Conservation (phyloP, 106 monocot species). For the Hemerocallis citrina region DNA sequence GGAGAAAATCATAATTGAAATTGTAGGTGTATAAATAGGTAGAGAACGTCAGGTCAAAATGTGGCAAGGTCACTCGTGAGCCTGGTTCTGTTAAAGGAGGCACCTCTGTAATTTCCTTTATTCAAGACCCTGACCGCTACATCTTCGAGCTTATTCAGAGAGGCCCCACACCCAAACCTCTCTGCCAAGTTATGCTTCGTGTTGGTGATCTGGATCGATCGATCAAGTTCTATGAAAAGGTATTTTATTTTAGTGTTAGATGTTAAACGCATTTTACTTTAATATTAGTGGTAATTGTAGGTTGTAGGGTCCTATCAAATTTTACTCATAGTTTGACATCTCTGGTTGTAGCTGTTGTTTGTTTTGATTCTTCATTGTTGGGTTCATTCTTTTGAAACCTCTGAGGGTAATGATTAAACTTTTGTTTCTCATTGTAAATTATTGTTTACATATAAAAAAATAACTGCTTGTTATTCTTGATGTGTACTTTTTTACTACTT, state of each 20-base stretch:
- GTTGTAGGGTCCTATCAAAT: background rate
- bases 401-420: too few relatives aligned
- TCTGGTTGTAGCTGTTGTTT: background rate
- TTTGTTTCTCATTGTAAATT: too few relatives aligned
- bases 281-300: background rate
- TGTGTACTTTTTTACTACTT: too few relatives aligned
- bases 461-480: too few relatives aligned
- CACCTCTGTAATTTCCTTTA: conserved; percentile 73
- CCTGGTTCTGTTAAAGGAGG: conserved; percentile 97
- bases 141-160: conserved; percentile 85
- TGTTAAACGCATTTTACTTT: background rate
- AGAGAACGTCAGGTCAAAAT: conserved; percentile 58
- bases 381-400: too few relatives aligned
- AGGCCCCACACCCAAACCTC: conserved; percentile 74
- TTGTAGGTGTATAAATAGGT: conserved; percentile 68
- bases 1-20: conserved; percentile 2
- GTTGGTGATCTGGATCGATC: conserved; percentile 83
- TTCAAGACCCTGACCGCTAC: conserved; percentile 87
- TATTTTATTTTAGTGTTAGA: background rate
- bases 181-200: conserved; percentile 95
- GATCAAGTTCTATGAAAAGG: conserved; percentile 94
- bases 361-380: too few relatives aligned
- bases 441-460: too few relatives aligned
- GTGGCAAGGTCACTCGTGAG: conserved; percentile 85
- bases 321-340: background rate